Base-by-base conservation (phyloP, 306 rosid genomes). In the Quercus parvula region DNA sequence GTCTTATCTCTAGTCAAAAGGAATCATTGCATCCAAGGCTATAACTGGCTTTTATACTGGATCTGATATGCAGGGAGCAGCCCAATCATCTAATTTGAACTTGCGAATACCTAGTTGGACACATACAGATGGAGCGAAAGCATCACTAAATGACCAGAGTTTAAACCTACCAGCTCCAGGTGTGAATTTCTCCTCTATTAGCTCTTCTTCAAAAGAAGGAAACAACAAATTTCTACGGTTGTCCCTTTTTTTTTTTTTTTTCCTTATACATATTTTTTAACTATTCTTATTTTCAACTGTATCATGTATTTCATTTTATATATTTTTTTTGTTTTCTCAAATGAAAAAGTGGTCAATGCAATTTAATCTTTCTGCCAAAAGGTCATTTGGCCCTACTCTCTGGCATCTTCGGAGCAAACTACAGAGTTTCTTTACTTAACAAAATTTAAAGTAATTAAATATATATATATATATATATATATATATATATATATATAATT, bases 61-160 rank as follows among this genome's bases (percentile, higher is more conserved):
- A 72, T 74, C 22, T 73, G 68, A 68, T 58, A 44, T 77, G 86
- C 86, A 93, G 94, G 88, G 75, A 22, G 38, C 66, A 10, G 81
- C 75, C 46, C 71, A 52, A 70, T 79, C 67, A 15, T 92, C 96
- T 33, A 83, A 85, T 44, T 79, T 94, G 79, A 92, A 92, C 68
- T 70, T 95, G 49, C 91, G 99, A 59, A 7, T 92, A 5, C 99
- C 99, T 10, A 81, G 86, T 56, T 95, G 99, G 99, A 92, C 96
- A 12, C 27, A 9, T 54, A 4, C 52, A 5, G 54, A 69, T 75
- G 91, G 84, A 70, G 90, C 94, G 22, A 84, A 81, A 73, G 92
- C 74, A 30, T 54, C 66, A 67, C 68, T 92, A 68, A 95, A 92
- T 82, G 76, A 69, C 57, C 71, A 79, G 64, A 72, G 77, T 70